A percentile compares a stretch with the other conserved stretches of the same genome.
phyloP scores from a whole-genome alignment of 129 eudicot species.

The Solidago caesia region DNA sequence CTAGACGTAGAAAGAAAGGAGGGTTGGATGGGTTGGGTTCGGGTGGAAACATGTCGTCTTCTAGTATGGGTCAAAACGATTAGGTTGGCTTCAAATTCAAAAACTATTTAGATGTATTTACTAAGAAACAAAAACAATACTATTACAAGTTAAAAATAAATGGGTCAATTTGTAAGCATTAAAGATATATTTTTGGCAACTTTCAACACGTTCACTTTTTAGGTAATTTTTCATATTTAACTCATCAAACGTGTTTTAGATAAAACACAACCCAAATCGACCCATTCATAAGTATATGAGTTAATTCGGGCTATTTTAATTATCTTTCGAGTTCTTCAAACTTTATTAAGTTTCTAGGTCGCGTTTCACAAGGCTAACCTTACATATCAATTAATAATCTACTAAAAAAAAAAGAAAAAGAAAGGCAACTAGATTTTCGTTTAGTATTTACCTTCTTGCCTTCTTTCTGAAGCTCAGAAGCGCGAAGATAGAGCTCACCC shows the following conservation, averaged over 20 bases:
- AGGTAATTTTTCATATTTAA: background rate
- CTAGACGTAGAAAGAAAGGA: background rate
- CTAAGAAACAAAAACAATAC: background rate
- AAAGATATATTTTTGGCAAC: background rate
- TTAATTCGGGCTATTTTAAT: background rate
- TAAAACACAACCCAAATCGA: background rate
- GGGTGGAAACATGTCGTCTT: background rate
- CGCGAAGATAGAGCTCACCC: slow-evolving; percentile 97
- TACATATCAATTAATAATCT: background rate
- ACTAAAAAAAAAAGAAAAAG: background rate
- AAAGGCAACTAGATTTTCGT: background rate
- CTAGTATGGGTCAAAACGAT: background rate
- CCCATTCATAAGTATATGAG: background rate
- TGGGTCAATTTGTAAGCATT: background rate
- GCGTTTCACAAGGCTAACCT: background rate
- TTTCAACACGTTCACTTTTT: background rate
- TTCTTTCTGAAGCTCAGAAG: slow-evolving; percentile 97
- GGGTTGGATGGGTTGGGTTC: background rate
- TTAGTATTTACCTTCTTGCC: slow-evolving; percentile 78
- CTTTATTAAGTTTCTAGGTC: background rate
- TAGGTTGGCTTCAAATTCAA: background rate
- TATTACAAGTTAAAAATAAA: background rate
- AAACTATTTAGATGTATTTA: background rate
- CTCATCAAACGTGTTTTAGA: background rate
- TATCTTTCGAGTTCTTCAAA: background rate